Evolutionary conservation across 2,329 filamentous ascomycete species (phyloP).

Genomic region (Mariannaea sp.): DNA sequence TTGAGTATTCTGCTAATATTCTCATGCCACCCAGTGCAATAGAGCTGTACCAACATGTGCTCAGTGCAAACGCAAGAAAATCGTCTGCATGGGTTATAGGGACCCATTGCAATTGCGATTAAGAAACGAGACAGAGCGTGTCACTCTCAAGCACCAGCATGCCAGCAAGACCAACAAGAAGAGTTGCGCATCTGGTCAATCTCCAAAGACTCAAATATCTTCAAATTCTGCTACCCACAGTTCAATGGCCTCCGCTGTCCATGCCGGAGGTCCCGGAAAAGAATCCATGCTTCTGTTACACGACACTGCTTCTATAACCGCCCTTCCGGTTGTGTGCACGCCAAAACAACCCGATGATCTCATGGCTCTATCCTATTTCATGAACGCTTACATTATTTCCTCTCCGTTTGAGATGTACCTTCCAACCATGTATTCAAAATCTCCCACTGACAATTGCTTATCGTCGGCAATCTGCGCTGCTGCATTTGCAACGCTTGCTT

Average conservation of each 20-base stretch:
- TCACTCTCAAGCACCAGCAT: slow-evolving; percentile 26
- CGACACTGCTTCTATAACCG: neutral
- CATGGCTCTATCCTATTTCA: slow-evolving; percentile 31
- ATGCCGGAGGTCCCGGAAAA: neutral
- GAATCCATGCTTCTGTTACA: neutral
- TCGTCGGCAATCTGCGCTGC: slow-evolving; percentile 32
- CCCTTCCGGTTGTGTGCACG: neutral
- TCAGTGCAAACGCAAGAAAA: slow-evolving; percentile 37
- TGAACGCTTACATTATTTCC: slow-evolving; percentile 34
- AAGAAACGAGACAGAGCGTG: slow-evolving; percentile 34
- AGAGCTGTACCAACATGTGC: slow-evolving; percentile 32
- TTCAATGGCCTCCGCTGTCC: neutral
- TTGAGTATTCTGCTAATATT: neutral
- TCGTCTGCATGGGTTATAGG: slow-evolving; percentile 34
- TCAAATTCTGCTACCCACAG: neutral
- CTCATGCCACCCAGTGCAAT: slow-evolving; percentile 29
- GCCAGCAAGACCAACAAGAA: slow-evolving; percentile 8
- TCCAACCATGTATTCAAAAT: slow-evolving; percentile 21
- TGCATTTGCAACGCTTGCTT: slow-evolving; percentile 33
- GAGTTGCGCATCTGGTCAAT: neutral
- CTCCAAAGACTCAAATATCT: neutral
- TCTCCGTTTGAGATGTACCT: slow-evolving; percentile 36
- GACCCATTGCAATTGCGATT: slow-evolving; percentile 33
- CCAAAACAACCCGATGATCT: slow-evolving; percentile 12
- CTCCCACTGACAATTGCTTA: slow-evolving; percentile 23